Conservation (phyloP, 495 filamentous ascomycete species). For the Pseudevernia furfuracea region DNA sequence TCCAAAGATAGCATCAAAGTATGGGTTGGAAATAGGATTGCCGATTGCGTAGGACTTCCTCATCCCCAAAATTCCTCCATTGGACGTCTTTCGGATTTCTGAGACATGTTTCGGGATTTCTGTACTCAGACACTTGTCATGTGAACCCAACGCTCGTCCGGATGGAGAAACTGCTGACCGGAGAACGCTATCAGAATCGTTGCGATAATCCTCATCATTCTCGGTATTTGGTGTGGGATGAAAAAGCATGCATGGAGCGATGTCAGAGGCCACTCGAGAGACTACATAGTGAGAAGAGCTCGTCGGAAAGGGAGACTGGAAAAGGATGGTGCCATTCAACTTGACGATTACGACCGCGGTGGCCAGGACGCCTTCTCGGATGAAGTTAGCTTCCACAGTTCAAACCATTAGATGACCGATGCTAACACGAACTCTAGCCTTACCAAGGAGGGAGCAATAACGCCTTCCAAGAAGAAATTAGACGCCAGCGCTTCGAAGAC, state of each 20-base stretch:
- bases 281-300: constrained; percentile 24
- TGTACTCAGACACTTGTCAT: background rate
- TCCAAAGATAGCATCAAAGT: constrained; percentile 14
- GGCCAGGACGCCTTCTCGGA: constrained; percentile 17
- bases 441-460: constrained; percentile 21
- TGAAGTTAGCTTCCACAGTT: constrained; percentile 3
- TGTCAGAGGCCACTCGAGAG: constrained; percentile 13
- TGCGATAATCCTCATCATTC: constrained; percentile 19
- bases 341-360: constrained; percentile 20
- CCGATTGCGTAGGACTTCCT: constrained; percentile 13
- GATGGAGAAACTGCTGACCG: background rate
- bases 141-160: background rate
- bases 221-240: constrained; percentile 21
- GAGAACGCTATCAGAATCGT: constrained; percentile 9
- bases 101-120: background rate
- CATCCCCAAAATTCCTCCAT: background rate
- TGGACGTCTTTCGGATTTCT: background rate
- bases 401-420: background rate
- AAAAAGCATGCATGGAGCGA: constrained; percentile 16
- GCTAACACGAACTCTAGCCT: constrained; percentile 5
- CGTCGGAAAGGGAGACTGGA: constrained; percentile 18
- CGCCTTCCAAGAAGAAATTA: constrained; percentile 23
- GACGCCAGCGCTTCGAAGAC: constrained; percentile 21
- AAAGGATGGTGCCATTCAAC: constrained; percentile 17
- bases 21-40: constrained; percentile 22